Percentiles rank a stretch among this genome's conserved stretches.
phyloP scores from a whole-genome alignment of 2,329 filamentous ascomycete genomes.

The Fusarium xyrophilum region DNA sequence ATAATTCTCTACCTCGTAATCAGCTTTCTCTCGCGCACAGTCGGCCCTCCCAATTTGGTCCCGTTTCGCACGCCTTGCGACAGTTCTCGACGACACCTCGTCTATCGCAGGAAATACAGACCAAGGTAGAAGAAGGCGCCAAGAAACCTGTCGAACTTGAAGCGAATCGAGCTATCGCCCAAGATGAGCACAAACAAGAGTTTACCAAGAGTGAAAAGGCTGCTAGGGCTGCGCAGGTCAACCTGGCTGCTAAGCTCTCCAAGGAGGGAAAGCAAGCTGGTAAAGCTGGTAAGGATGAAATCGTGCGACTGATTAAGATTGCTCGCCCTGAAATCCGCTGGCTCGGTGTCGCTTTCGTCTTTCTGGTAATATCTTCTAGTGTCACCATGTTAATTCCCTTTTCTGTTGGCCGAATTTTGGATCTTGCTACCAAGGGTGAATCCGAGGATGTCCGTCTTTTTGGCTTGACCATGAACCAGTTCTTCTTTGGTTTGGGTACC shows the following conservation, averaged over 20 bases:
- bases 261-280: slow-evolving; percentile 73
- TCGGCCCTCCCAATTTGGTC: slow-evolving; percentile 14
- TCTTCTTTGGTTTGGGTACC: slow-evolving; percentile 80
- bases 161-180: slow-evolving; percentile 44
- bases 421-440: slow-evolving; percentile 80
- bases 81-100: slow-evolving; percentile 42
- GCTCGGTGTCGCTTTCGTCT: slow-evolving; percentile 79
- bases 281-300: slow-evolving; percentile 72
- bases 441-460: slow-evolving; percentile 75
- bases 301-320: slow-evolving; percentile 88
- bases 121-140: slow-evolving; percentile 43
- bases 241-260: slow-evolving; percentile 84
- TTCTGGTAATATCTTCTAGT: slow-evolving; percentile 86
- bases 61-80: slow-evolving; percentile 36
- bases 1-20: slow-evolving; percentile 2
- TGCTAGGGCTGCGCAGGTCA: slow-evolving; percentile 84
- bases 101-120: slow-evolving; percentile 37
- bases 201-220: slow-evolving; percentile 81
- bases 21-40: slow-evolving; percentile 3
- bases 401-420: slow-evolving; percentile 93
- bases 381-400: slow-evolving; percentile 98
- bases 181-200: slow-evolving; percentile 49
- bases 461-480: slow-evolving; percentile 83
- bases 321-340: slow-evolving; percentile 83
- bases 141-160: slow-evolving; percentile 47